phyloP scores from a whole-genome alignment of 352 stramenopile species.

The Phytophthora sansomeana region DNA sequence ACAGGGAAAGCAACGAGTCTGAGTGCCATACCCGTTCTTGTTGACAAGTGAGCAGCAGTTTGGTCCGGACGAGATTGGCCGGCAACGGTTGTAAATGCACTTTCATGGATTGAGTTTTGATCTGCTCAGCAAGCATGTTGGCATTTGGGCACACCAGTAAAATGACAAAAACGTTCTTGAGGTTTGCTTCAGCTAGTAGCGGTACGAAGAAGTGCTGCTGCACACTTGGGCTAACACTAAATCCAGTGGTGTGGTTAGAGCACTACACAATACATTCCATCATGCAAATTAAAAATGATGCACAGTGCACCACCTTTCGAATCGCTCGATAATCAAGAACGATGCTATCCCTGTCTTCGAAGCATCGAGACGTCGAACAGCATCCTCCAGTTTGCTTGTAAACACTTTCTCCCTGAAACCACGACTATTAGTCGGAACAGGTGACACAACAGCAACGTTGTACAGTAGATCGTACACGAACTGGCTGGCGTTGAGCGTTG shows the following conservation, averaged over 20 bases:
- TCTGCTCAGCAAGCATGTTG: slow-evolving; percentile 68
- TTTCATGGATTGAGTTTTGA: slow-evolving; percentile 46
- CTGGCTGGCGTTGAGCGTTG: slow-evolving; percentile 49
- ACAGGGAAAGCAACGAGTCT: background rate
- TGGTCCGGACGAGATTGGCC: slow-evolving; percentile 54
- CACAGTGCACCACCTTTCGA: slow-evolving; percentile 47
- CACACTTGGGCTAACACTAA: slow-evolving; percentile 57
- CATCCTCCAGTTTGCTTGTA: slow-evolving; percentile 26
- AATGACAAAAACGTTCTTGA: slow-evolving; percentile 65
- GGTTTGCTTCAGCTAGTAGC: slow-evolving; percentile 52
- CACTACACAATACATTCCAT: background rate
- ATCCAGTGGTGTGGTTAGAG: background rate
- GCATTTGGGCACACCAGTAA: slow-evolving; percentile 59
- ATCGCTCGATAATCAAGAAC: slow-evolving; percentile 67
- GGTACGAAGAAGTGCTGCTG: slow-evolving; percentile 76
- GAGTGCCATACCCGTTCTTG: slow-evolving; percentile 45
- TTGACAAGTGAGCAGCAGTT: slow-evolving; percentile 62
- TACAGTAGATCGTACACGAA: slow-evolving; percentile 36
- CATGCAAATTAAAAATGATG: background rate
- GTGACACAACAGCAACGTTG: background rate
- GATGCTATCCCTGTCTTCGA: slow-evolving; percentile 30
- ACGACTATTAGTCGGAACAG: background rate
- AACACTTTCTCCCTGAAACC: slow-evolving; percentile 25
- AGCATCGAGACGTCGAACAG: slow-evolving; percentile 23
- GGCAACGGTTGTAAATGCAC: slow-evolving; percentile 55